Evolutionary conservation across 2,329 filamentous ascomycete genomes (phyloP).

Genomic region (Bertia moriformis): DNA sequence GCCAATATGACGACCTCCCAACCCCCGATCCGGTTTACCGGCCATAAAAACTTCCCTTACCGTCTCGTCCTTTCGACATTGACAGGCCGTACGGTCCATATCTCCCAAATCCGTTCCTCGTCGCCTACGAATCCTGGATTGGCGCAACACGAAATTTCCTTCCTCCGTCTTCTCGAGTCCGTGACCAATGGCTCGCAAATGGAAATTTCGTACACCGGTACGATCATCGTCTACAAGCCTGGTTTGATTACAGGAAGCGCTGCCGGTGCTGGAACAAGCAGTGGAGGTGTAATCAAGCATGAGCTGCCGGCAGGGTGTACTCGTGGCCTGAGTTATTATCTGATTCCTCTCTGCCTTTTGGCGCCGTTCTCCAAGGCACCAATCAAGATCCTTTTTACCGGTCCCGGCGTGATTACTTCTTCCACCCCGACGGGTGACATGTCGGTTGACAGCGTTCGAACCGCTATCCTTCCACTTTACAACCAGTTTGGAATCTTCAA

Average conservation of each 20-base stretch:
- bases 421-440: slow-evolving; percentile 74
- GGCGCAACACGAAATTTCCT: slow-evolving; percentile 82
- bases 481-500: slow-evolving; percentile 72
- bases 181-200: slow-evolving; percentile 90
- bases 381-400: slow-evolving; percentile 79
- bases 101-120: slow-evolving; percentile 81
- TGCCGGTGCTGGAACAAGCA: slow-evolving; percentile 42
- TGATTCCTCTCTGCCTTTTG: slow-evolving; percentile 75
- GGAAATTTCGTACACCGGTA: slow-evolving; percentile 93
- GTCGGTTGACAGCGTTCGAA: slow-evolving; percentile 83
- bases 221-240: slow-evolving; percentile 79
- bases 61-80: slow-evolving; percentile 82
- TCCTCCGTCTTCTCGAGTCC: slow-evolving; percentile 83
- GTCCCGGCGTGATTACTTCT: slow-evolving; percentile 82
- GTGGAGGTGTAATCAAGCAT: slow-evolving; percentile 67
- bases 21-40: slow-evolving; percentile 56
- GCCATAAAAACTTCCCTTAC: slow-evolving; percentile 68
- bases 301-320: slow-evolving; percentile 62
- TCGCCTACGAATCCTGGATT: slow-evolving; percentile 81
- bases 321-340: slow-evolving; percentile 78
- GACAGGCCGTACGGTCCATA: slow-evolving; percentile 75
- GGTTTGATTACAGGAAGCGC: slow-evolving; percentile 81
- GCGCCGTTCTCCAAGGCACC: slow-evolving; percentile 86
- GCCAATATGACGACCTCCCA: slow-evolving; percentile 25
- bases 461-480: slow-evolving; percentile 79